A percentile compares a stretch with the other conserved stretches of the same genome.
phyloP scores from a whole-genome alignment of 83 land plant genomes.

The Picea mariana region DNA sequence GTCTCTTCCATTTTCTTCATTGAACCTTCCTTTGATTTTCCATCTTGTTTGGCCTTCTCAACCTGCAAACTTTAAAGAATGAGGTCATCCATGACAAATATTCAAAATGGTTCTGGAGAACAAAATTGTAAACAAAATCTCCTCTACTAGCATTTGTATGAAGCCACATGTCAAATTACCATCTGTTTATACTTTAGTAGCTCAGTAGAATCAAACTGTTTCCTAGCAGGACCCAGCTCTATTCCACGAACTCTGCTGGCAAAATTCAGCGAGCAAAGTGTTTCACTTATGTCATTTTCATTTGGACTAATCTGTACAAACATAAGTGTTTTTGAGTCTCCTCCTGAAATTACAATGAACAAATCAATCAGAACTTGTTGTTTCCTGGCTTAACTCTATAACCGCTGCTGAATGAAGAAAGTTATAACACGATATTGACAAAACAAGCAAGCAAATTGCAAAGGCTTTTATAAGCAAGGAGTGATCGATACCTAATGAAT shows the following conservation, averaged over 20 bases:
- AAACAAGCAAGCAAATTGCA: neutral
- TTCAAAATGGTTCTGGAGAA: neutral
- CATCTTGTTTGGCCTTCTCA: slow-evolving; percentile 85
- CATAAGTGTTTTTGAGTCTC: slow-evolving; percentile 98
- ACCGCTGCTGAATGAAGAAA: neutral
- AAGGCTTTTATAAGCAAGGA: neutral
- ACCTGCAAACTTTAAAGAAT: slow-evolving; percentile 34
- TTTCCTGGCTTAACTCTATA: neutral
- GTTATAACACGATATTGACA: neutral
- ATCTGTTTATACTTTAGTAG: slow-evolving; percentile 74
- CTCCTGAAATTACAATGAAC: slow-evolving; percentile 56
- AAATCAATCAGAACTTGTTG: neutral
- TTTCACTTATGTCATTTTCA: slow-evolving; percentile 88
- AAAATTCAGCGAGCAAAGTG: slow-evolving; percentile 92
- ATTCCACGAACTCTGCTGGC: slow-evolving; percentile 98
- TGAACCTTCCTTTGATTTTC: slow-evolving; percentile 62
- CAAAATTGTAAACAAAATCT: neutral
- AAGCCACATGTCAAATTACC: slow-evolving; percentile 49
- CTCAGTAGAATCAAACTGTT: slow-evolving; percentile 75
- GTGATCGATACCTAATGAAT: slow-evolving; percentile 78
- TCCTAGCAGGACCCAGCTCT: slow-evolving; percentile 92
- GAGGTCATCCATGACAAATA: neutral
- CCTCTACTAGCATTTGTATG: neutral
- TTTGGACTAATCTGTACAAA: slow-evolving; percentile 97
- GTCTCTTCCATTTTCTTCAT: slow-evolving; percentile 79